Percentiles rank a stretch among this genome's conserved stretches.
Conservation (phyloP, 2,329 filamentous ascomycete species). For the Epichloe typhina region DNA sequence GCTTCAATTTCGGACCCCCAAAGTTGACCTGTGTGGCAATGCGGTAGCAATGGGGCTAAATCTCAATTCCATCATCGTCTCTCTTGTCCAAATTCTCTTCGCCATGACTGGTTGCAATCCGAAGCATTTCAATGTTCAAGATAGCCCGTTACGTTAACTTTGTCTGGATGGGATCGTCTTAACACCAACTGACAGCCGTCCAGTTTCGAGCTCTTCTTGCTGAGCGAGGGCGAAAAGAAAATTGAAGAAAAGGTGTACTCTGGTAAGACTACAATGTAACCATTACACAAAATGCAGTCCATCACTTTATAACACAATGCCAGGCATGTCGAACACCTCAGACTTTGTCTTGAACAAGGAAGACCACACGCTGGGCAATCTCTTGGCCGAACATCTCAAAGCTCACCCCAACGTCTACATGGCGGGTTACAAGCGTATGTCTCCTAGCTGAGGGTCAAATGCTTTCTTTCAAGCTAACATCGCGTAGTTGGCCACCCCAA, state of each 20-base stretch:
- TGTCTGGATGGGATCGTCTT: neutral
- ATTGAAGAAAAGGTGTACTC: slow-evolving; percentile 80
- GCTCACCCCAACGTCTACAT: slow-evolving; percentile 75
- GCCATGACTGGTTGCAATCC: slow-evolving; percentile 24
- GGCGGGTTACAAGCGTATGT: slow-evolving; percentile 76
- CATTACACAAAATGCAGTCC: neutral
- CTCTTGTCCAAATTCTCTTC: neutral
- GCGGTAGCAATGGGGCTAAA: neutral
- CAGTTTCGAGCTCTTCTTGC: slow-evolving; percentile 89
- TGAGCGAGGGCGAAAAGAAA: slow-evolving; percentile 83
- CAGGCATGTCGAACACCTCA: slow-evolving; percentile 80
- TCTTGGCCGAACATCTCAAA: slow-evolving; percentile 75
- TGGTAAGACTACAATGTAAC: slow-evolving; percentile 40
- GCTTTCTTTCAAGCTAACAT: slow-evolving; percentile 4
- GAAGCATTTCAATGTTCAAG: slow-evolving; percentile 26
- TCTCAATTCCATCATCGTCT: neutral
- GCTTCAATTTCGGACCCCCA: neutral
- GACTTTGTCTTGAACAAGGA: slow-evolving; percentile 95
- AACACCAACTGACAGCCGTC: slow-evolving; percentile 11
- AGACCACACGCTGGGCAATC: slow-evolving; percentile 88
- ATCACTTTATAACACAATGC: neutral
- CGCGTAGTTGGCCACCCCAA: slow-evolving; percentile 41
- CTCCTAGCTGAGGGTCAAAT: slow-evolving; percentile 16
- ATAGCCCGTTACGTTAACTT: slow-evolving; percentile 20
- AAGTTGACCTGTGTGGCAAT: neutral